Conservation (phyloP, 768 basidiomycete genomes). For the Grammothele lineata region DNA sequence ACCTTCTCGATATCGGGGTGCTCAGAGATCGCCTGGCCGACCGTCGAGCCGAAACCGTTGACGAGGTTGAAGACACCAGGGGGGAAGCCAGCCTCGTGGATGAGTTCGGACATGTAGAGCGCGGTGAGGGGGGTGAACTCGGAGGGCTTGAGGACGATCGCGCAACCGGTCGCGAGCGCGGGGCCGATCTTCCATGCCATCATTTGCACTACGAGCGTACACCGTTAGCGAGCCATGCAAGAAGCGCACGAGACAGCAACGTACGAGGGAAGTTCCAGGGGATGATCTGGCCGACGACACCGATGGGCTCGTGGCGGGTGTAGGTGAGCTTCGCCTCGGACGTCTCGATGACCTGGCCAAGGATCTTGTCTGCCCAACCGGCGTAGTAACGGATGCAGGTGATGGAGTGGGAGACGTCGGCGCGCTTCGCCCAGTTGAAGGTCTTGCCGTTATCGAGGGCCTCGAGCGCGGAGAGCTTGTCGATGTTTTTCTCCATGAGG, state of each 20-base stretch:
- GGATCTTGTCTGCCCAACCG: conserved; percentile 87
- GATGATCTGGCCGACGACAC: conserved; percentile 55
- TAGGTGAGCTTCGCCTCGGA: conserved; percentile 46
- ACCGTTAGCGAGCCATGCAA: background rate
- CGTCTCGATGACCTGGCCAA: conserved; percentile 72
- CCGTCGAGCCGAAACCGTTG: conserved; percentile 49
- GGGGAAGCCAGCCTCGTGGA: conserved; percentile 57
- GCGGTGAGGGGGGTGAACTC: conserved; percentile 60
- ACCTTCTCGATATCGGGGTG: conserved; percentile 57
- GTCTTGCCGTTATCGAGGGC: conserved; percentile 67
- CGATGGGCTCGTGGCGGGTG: conserved; percentile 59
- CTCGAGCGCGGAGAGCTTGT: conserved; percentile 72
- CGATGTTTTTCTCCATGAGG: conserved; percentile 55
- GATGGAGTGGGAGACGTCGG: conserved; percentile 47
- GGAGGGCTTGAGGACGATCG: conserved; percentile 62
- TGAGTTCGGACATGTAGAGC: conserved; percentile 39
- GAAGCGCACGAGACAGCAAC: conserved; percentile 16
- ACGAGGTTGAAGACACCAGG: conserved; percentile 61
- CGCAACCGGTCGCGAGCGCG: conserved; percentile 60
- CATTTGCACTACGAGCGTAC: conserved; percentile 40
- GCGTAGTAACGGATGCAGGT: conserved; percentile 71
- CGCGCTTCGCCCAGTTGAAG: conserved; percentile 40
- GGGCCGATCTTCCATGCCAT: conserved; percentile 59
- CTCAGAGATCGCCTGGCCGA: conserved; percentile 51
- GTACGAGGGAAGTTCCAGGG: conserved; percentile 63